Evolutionary conservation across 139 green algal species (phyloP).

Genomic region (Ulvella scutata): DNA sequence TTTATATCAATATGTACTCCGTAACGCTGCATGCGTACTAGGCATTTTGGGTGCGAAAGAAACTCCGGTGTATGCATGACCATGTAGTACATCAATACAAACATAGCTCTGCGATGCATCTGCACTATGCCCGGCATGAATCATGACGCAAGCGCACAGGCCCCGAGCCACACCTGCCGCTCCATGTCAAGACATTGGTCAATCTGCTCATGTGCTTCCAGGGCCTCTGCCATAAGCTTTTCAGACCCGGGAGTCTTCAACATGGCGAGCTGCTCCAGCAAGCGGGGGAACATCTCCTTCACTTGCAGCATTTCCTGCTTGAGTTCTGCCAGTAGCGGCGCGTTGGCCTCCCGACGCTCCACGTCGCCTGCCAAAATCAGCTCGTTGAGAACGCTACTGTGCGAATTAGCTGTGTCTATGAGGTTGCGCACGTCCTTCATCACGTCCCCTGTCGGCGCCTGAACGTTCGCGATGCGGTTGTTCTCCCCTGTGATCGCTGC

Average conservation of each 20-base stretch:
- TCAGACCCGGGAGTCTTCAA: neutral
- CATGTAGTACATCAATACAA: no score
- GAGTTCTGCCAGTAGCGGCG: neutral
- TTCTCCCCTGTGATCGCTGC: neutral
- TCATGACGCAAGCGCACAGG: no score
- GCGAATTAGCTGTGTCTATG: neutral
- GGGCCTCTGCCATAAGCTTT: neutral
- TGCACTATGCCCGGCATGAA: no score
- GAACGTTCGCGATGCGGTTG: neutral
- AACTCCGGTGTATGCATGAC: no score
- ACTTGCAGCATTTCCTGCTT: neutral
- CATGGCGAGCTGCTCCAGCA: neutral
- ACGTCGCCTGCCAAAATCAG: neutral
- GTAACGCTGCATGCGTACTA: no score
- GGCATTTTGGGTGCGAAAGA: no score
- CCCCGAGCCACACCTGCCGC: neutral
- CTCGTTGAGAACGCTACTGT: neutral
- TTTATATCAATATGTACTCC: no score
- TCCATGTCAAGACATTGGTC: neutral
- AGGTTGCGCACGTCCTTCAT: neutral
- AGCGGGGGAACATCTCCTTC: neutral
- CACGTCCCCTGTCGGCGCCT: neutral
- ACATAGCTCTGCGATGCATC: no score
- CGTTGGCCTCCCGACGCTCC: neutral
- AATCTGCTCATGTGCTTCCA: neutral